Percentiles rank a stretch among this genome's conserved stretches.
Evolutionary conservation across 176 grass and related monocot genomes (phyloP).

Genomic region (Chloris gayana): DNA sequence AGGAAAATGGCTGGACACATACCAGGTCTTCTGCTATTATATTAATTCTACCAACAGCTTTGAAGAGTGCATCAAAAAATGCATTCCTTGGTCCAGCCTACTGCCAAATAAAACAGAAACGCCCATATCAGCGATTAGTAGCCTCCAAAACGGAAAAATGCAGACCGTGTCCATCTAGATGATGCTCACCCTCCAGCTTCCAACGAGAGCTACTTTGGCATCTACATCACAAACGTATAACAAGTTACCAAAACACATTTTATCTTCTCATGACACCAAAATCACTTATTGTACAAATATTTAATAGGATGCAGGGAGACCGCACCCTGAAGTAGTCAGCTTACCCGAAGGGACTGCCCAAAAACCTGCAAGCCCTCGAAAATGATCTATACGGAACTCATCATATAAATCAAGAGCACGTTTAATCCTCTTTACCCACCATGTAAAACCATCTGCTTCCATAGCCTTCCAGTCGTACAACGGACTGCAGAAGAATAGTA

Average conservation of each 20-base stretch:
- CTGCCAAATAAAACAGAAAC: slow-evolving; percentile 61
- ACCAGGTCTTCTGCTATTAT: slow-evolving; percentile 98
- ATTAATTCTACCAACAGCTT: slow-evolving; percentile 75
- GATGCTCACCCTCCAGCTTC: slow-evolving; percentile 88
- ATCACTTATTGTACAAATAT: slow-evolving; percentile 18
- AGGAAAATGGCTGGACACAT: slow-evolving; percentile 10
- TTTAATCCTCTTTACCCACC: slow-evolving; percentile 94
- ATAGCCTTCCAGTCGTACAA: slow-evolving; percentile 94
- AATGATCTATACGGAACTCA: slow-evolving; percentile 98
- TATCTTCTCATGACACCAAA: slow-evolving; percentile 31
- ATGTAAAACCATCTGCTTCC: slow-evolving; percentile 74
- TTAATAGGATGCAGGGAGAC: slow-evolving; percentile 3
- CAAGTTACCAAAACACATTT: slow-evolving; percentile 29
- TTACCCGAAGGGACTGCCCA: slow-evolving; percentile 94
- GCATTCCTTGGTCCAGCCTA: slow-evolving; percentile 97
- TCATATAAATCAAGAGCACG: slow-evolving; percentile 98
- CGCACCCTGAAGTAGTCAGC: slow-evolving; percentile 22
- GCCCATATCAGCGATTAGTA: slow-evolving; percentile 33
- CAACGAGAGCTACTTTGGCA: slow-evolving; percentile 72
- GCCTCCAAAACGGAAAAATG: slow-evolving; percentile 12
- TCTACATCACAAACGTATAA: slow-evolving; percentile 58
- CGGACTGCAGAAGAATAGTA: slow-evolving; percentile 57
- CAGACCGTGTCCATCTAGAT: slow-evolving; percentile 22
- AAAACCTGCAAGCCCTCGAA: slow-evolving; percentile 84
- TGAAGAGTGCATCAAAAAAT: slow-evolving; percentile 86